Evolutionary conservation across 1,284 basidiomycete species (phyloP), one percentile per base, ranked within the genome.

Genomic region (Cryptococcus jaspeensis): DNA sequence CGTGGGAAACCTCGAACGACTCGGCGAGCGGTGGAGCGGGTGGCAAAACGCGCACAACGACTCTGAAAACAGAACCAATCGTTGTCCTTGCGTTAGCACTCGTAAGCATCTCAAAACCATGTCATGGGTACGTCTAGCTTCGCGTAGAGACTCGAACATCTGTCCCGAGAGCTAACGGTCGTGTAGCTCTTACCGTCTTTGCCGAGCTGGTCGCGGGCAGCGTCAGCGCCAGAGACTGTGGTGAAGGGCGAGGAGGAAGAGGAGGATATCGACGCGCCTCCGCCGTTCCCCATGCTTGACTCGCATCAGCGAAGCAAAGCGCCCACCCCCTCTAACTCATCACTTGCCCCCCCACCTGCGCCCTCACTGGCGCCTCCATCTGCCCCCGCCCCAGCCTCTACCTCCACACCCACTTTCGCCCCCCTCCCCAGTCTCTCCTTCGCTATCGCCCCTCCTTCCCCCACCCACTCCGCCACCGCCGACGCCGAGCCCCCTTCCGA

Each of bases 281-380:
- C 93, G 3, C 84, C 86, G 0, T 96, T 96, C 73, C 94, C 93
- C 5, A 84, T 86, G 23, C 79, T 85, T 4, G 82, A 85, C 71
- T 93, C 91, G 55, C 86, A 87, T 15, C 93, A 96, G 70, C 86
- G 92, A n/a, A 81, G 78, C 0, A 73, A 78, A 42, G 75, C 80
- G 32, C 71, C 80, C 5, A 54, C 67, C 23, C 64, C 23, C 43
- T 22, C 48, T 9, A 4, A 4, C 15, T n/a, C 47, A 12, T 25
- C 16, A 44, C 32, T 23, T 13, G 45, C 37, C 11, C 20, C 28
- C 12, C 15, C 41, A 13, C 57, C 64, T 38, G 48, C 75, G 16
- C 43, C 62, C 13, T 49, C 63, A 8, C 39, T 56, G 13, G 45
- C 58, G 20, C 38, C 53, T 9, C 28, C 28, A 4, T 40, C 43